phyloP scores from a whole-genome alignment of 441 rosid species.

The Pelargonium cotyledonis region DNA sequence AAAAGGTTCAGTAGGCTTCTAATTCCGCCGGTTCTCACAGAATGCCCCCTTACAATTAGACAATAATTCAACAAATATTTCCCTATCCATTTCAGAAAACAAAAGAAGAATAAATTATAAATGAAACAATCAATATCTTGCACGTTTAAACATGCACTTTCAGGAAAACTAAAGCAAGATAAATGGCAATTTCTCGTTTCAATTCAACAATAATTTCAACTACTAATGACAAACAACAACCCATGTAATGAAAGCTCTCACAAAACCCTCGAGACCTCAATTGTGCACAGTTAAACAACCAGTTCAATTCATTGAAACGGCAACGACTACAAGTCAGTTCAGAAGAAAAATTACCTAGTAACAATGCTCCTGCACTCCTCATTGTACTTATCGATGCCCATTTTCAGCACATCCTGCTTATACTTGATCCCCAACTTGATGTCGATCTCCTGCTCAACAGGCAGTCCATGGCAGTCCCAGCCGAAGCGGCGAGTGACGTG shows the following conservation, averaged over 20 bases:
- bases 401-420: constrained; percentile 53
- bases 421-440: constrained; percentile 49
- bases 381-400: constrained; percentile 92
- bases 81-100: no score
- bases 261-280: not conserved
- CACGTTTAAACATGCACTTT: no score
- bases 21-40: no score
- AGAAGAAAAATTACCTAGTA: constrained; percentile 35
- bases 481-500: constrained; percentile 97
- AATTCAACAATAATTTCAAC: not conserved
- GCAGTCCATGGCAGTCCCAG: constrained; percentile 98
- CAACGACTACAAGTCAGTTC: not conserved
- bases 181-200: not conserved
- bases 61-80: no score
- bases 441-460: constrained; percentile 92
- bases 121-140: no score
- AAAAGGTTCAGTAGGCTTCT: no score
- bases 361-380: constrained; percentile 90
- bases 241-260: no score
- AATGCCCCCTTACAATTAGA: no score
- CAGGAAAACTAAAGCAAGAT: no score
- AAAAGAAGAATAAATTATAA: no score
- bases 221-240: not conserved
- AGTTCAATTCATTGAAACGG: not conserved
- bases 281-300: not conserved